A percentile compares a stretch with the other conserved stretches of the same genome.
These are phyloP conservation scores for Tulasnella sp. DNA, from an alignment of 768 basidiomycete species.

Conservation along the genomic window DNA sequence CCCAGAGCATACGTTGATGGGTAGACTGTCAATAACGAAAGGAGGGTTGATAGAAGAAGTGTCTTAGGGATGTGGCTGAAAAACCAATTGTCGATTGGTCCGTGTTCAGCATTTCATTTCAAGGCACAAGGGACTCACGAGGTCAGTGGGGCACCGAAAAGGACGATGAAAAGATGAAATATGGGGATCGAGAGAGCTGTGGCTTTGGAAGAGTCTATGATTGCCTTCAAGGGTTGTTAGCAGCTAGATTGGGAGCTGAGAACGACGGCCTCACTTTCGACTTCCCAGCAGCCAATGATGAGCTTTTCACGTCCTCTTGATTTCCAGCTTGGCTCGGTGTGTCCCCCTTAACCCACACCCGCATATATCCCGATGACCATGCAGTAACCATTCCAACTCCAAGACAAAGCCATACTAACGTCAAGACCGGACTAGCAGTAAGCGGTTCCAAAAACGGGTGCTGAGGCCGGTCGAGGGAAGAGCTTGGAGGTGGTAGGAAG, in stretches of 20 bases:
- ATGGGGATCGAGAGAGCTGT: conserved; percentile 56
- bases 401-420: conserved; percentile 59
- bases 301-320: conserved; percentile 47
- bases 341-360: conserved; percentile 53
- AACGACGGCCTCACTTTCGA: conserved; percentile 46
- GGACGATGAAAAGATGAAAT: conserved; percentile 56
- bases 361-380: conserved; percentile 75
- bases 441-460: conserved; percentile 68
- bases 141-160: conserved; percentile 75
- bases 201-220: conserved; percentile 55
- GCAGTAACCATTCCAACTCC: conserved; percentile 61
- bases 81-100: background rate
- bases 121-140: conserved; percentile 49
- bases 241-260: background rate
- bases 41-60: conserved; percentile 65
- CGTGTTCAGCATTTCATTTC: background rate
- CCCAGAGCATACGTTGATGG: conserved; percentile 74
- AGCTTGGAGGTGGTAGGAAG: conserved; percentile 29
- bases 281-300: conserved; percentile 45
- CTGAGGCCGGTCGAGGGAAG: conserved; percentile 63
- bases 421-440: conserved; percentile 61
- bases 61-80: conserved; percentile 62
- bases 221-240: conserved; percentile 48
- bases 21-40: conserved; percentile 67
- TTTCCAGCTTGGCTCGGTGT: background rate